Conservation (phyloP, 192 early-diverging fungal species). For the Coemansia sp. region DNA sequence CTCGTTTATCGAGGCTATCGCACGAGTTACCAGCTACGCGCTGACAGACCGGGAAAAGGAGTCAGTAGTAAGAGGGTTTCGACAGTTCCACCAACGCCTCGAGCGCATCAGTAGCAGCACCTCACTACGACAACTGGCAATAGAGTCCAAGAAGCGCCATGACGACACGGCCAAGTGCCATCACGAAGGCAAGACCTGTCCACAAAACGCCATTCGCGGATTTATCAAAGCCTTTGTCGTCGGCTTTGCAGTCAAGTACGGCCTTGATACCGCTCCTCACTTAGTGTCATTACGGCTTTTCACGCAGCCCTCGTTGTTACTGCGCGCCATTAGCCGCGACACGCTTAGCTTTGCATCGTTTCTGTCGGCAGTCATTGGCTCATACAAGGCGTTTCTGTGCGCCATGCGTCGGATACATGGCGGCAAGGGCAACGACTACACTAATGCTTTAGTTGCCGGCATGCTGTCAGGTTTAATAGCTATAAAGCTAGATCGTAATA, state of each 20-base stretch:
- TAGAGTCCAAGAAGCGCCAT: slow-evolving; percentile 33
- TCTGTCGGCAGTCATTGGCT: slow-evolving; percentile 61
- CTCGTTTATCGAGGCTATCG: slow-evolving; percentile 65
- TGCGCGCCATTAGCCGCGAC: slow-evolving; percentile 54
- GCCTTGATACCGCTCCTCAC: slow-evolving; percentile 57
- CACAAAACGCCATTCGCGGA: slow-evolving; percentile 65
- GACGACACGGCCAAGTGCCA: slow-evolving; percentile 41
- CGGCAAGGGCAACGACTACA: slow-evolving; percentile 54
- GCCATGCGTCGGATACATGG: slow-evolving; percentile 55
- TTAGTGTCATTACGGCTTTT: slow-evolving; percentile 59
- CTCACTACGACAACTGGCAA: slow-evolving; percentile 34
- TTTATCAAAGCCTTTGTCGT: slow-evolving; percentile 65
- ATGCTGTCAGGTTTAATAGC: slow-evolving; percentile 62
- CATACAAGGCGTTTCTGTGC: slow-evolving; percentile 68
- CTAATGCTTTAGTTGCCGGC: slow-evolving; percentile 67
- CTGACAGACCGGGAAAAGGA: slow-evolving; percentile 70
- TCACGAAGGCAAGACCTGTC: slow-evolving; percentile 65
- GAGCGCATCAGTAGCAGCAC: slow-evolving; percentile 62
- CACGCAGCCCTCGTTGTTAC: slow-evolving; percentile 28
- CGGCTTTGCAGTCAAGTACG: slow-evolving; percentile 63
- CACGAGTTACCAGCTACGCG: slow-evolving; percentile 61
- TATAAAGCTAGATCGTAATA: slow-evolving; percentile 62
- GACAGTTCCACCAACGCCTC: slow-evolving; percentile 65
- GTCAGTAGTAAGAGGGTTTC: slow-evolving; percentile 59
- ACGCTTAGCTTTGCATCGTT: slow-evolving; percentile 69